These are phyloP conservation scores for Colletotrichum sublineola DNA, from an alignment of 2,329 filamentous ascomycete genomes.

Conservation along the genomic window DNA sequence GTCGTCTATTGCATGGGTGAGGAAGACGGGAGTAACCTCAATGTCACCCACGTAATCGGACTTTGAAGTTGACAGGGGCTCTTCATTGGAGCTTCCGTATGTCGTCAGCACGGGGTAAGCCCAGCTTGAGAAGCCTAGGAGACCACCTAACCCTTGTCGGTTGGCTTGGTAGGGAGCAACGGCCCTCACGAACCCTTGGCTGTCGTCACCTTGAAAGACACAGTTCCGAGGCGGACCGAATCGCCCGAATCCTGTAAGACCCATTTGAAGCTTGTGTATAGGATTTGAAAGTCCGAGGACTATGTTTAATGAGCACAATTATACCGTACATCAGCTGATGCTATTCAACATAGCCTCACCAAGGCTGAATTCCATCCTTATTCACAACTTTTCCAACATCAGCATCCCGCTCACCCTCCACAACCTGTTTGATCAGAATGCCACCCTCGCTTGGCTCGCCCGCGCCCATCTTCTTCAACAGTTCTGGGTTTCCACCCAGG, in stretches of 20 bases:
- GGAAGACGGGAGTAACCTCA: slow-evolving; percentile 45
- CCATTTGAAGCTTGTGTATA: slow-evolving; percentile 47
- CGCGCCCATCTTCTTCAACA: slow-evolving; percentile 52
- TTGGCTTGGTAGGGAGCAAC: slow-evolving; percentile 41
- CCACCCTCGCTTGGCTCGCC: slow-evolving; percentile 54
- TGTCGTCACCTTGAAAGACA: slow-evolving; percentile 51
- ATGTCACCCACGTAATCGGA: neutral
- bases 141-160: slow-evolving; percentile 44
- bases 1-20: slow-evolving; percentile 49
- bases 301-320: no score
- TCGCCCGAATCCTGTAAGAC: slow-evolving; percentile 45
- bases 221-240: slow-evolving; percentile 44
- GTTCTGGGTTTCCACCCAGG: slow-evolving; percentile 51
- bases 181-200: slow-evolving; percentile 50
- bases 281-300: slow-evolving; percentile 44
- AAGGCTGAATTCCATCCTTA: slow-evolving; percentile 49
- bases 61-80: neutral
- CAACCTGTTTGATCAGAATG: slow-evolving; percentile 53
- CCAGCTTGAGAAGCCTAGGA: slow-evolving; percentile 50
- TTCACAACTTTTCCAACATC: slow-evolving; percentile 56
- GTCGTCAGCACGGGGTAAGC: neutral
- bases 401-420: slow-evolving; percentile 58
- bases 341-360: slow-evolving; percentile 43
- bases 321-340: neutral
- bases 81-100: no score